Conservation (phyloP, 352 stramenopile species). For the Nothophytophthora sp. region DNA sequence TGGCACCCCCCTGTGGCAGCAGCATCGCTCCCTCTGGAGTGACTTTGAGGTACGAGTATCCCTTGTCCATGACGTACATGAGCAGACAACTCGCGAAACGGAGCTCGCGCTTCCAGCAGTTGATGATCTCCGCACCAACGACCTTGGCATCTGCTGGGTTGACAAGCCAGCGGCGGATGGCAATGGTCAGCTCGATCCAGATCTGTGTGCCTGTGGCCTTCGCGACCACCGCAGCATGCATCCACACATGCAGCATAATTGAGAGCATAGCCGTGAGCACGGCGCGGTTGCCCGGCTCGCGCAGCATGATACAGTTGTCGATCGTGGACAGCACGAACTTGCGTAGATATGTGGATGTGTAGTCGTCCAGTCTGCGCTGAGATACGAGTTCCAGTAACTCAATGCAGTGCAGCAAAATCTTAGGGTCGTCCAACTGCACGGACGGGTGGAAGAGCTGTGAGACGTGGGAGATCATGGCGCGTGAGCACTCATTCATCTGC, state of each 20-base stretch:
- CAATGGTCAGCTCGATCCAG: constrained; percentile 82
- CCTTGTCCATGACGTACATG: constrained; percentile 81
- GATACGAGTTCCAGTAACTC: constrained; percentile 86
- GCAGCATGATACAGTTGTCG: constrained; percentile 76
- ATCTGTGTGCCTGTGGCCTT: constrained; percentile 65
- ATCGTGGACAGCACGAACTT: constrained; percentile 89
- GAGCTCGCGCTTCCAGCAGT: constrained; percentile 87
- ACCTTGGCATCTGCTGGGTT: constrained; percentile 58
- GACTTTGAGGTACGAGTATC: constrained; percentile 72
- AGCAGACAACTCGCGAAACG: constrained; percentile 79
- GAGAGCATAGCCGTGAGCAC: constrained; percentile 82
- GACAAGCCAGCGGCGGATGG: constrained; percentile 78
- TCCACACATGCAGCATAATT: constrained; percentile 85
- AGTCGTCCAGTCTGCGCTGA: constrained; percentile 79
- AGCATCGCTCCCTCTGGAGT: constrained; percentile 57
- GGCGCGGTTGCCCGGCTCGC: constrained; percentile 54
- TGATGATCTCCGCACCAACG: constrained; percentile 67
- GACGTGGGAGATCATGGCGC: constrained; percentile 87
- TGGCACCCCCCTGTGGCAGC: constrained; percentile 34
- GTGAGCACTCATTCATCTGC: constrained; percentile 82
- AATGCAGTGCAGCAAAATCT: constrained; percentile 85
- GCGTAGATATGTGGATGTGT: constrained; percentile 83
- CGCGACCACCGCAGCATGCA: constrained; percentile 67
- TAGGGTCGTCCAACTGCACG: constrained; percentile 80
- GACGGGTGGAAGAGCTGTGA: constrained; percentile 88